phyloP scores from a whole-genome alignment of 805 yeast genomes.

The Candida tibetensis region DNA sequence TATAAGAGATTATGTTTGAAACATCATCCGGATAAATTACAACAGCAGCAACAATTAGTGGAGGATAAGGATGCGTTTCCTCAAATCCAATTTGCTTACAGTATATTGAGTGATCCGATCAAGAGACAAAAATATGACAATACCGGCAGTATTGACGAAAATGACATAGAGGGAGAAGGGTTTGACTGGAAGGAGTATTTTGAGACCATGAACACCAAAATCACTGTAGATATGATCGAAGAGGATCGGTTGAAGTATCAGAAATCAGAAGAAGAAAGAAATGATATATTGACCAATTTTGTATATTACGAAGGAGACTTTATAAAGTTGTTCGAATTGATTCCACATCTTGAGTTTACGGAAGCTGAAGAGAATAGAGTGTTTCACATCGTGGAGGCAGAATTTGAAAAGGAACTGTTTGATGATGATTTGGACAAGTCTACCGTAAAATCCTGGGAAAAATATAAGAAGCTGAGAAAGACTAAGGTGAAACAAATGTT shows the following conservation, averaged over 20 bases:
- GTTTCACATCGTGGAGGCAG: constrained; percentile 44
- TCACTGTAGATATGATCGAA: constrained; percentile 63
- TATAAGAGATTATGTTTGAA: constrained; percentile 25
- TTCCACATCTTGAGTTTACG: constrained; percentile 70
- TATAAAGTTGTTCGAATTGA: constrained; percentile 63
- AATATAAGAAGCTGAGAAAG: constrained; percentile 49
- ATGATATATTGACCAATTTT: constrained; percentile 63
- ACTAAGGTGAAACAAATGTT: constrained; percentile 47
- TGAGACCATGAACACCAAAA: constrained; percentile 43
- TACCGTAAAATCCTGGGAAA: constrained; percentile 44
- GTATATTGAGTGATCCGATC: constrained; percentile 57
- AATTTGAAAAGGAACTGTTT: constrained; percentile 20
- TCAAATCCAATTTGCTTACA: constrained; percentile 70
- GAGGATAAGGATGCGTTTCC: constrained; percentile 47
- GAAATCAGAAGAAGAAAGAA: constrained; percentile 53
- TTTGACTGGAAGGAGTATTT: constrained; percentile 63
- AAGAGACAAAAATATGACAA: constrained; percentile 59
- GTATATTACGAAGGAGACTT: constrained; percentile 65
- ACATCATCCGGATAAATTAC: constrained; percentile 29
- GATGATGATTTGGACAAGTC: constrained; percentile 31
- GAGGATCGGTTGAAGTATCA: constrained; percentile 67
- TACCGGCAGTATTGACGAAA: constrained; percentile 58
- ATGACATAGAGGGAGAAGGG: constrained; percentile 27
- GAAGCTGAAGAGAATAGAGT: constrained; percentile 62
- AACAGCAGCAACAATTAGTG: constrained; percentile 14